These are phyloP conservation scores for Hippophae tibetana DNA, from an alignment of 306 rosid species.

Conservation along the genomic window DNA sequence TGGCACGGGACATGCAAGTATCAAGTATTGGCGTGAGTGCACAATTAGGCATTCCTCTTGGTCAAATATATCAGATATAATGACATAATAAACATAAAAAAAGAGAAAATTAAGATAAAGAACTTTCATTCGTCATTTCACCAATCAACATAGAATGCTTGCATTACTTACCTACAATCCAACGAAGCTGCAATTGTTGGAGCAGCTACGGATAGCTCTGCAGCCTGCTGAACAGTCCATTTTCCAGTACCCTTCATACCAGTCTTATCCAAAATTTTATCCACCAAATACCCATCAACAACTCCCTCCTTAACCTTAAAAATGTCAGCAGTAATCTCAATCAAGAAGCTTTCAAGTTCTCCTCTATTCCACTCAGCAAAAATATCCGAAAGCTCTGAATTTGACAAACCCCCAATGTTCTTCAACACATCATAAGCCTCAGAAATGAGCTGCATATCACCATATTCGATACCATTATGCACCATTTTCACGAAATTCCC, in stretches of 20 bases:
- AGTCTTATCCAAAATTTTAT: constrained; percentile 65
- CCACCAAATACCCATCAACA: constrained; percentile 58
- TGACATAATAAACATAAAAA: too few species aligned
- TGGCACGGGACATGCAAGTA: too few species aligned
- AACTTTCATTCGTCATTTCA: too few species aligned
- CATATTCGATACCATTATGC: constrained; percentile 32
- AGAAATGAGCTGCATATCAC: constrained; percentile 35
- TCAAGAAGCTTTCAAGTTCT: constrained; percentile 32
- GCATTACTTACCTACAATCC: constrained; percentile 32
- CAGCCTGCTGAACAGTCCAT: constrained; percentile 85
- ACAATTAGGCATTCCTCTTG: too few species aligned
- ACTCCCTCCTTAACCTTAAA: constrained; percentile 53
- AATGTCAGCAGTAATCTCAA: constrained; percentile 45
- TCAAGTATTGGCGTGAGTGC: too few species aligned
- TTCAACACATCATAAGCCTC: constrained; percentile 31
- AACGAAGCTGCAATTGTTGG: constrained; percentile 68
- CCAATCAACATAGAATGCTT: too few species aligned
- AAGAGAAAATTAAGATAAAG: too few species aligned
- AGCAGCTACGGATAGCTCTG: constrained; percentile 64
- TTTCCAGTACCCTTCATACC: constrained; percentile 86
- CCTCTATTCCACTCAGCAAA: constrained; percentile 33
- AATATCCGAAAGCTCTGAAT: constrained; percentile 27
- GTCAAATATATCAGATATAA: too few species aligned
- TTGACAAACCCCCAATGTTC: constrained; percentile 25
- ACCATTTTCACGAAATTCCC: constrained; percentile 32